These are phyloP conservation scores for Nicotiana tomentosiformis DNA, from an alignment of 257 asterid genomes.

Conservation along the genomic window DNA sequence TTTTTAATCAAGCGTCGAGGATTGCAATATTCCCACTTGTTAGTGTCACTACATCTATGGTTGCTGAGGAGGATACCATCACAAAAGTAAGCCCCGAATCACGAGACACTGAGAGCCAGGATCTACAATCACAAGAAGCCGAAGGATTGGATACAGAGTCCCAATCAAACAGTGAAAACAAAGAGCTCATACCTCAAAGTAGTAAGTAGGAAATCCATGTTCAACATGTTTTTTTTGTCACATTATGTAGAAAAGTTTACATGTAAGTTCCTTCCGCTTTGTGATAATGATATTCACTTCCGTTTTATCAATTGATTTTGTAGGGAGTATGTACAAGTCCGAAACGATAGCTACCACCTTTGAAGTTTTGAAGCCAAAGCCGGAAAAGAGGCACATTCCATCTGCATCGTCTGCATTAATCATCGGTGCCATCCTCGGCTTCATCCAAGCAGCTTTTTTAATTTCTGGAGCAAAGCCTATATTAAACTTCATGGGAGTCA, in stretches of 20 bases:
- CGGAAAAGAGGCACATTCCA: constrained; percentile 46
- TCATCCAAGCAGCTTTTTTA: constrained; percentile 47
- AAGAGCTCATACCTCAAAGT: constrained; percentile 39
- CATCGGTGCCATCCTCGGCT: constrained; percentile 59
- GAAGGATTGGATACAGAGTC: constrained; percentile 29
- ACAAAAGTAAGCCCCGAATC: constrained; percentile 1
- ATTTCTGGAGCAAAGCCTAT: constrained; percentile 55
- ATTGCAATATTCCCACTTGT: constrained; percentile 68
- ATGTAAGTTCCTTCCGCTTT: background rate
- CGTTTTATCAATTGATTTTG: constrained; percentile 17
- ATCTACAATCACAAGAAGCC: background rate
- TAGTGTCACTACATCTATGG: constrained; percentile 64
- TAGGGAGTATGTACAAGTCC: constrained; percentile 18
- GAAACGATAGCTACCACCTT: constrained; percentile 15
- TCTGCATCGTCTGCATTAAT: constrained; percentile 77
- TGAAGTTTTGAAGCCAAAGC: constrained; percentile 23
- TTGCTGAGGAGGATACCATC: constrained; percentile 59
- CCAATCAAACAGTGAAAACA: constrained; percentile 29
- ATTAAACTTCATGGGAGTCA: constrained; percentile 67
- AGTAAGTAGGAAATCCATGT: constrained; percentile 19
- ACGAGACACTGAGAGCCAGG: constrained; percentile 12
- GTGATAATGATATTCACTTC: background rate
- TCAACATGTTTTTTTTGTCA: background rate
- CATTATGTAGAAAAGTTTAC: background rate
- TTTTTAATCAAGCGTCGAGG: constrained; percentile 62